A percentile compares a stretch with the other conserved stretches of the same genome.
phyloP scores from a whole-genome alignment of 75 land plant genomes.

The Sequoiadendron giganteum region DNA sequence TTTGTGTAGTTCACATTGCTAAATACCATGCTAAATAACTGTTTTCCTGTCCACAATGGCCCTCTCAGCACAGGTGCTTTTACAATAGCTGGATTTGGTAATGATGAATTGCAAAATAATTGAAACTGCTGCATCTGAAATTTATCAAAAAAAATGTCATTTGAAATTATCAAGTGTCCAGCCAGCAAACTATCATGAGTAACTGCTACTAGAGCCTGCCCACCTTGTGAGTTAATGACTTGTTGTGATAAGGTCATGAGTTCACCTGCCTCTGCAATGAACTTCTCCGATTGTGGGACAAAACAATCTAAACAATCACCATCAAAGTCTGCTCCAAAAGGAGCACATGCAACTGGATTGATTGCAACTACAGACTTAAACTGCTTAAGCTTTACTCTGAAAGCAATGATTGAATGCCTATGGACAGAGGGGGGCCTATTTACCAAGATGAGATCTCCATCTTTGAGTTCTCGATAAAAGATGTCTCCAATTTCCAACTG shows the following conservation, averaged over 20 bases:
- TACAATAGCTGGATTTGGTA: slow-evolving; percentile 51
- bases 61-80: slow-evolving; percentile 36
- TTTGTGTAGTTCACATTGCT: slow-evolving; percentile 30
- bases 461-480: slow-evolving; percentile 49
- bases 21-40: slow-evolving; percentile 65
- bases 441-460: slow-evolving; percentile 75
- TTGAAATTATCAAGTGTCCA: slow-evolving; percentile 44
- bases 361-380: slow-evolving; percentile 41
- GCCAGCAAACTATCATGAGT: slow-evolving; percentile 86
- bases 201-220: slow-evolving; percentile 66
- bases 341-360: slow-evolving; percentile 79
- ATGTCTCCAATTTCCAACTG: slow-evolving; percentile 62
- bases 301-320: slow-evolving; percentile 86
- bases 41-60: slow-evolving; percentile 77
- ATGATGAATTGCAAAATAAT: slow-evolving; percentile 39
- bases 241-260: slow-evolving; percentile 66
- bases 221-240: slow-evolving; percentile 59
- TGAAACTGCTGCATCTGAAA: slow-evolving; percentile 73
- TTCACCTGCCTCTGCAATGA: slow-evolving; percentile 65
- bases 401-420: slow-evolving; percentile 79
- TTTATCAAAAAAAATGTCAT: slow-evolving; percentile 40
- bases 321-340: slow-evolving; percentile 87
- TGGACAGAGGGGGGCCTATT: slow-evolving; percentile 89
- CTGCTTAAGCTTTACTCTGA: slow-evolving; percentile 51
- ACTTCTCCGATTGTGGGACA: slow-evolving; percentile 67